Percentiles rank a stretch among this genome's conserved stretches.
phyloP scores from a whole-genome alignment of 2,329 filamentous ascomycete species.

The Emericellopsis atlantica region DNA sequence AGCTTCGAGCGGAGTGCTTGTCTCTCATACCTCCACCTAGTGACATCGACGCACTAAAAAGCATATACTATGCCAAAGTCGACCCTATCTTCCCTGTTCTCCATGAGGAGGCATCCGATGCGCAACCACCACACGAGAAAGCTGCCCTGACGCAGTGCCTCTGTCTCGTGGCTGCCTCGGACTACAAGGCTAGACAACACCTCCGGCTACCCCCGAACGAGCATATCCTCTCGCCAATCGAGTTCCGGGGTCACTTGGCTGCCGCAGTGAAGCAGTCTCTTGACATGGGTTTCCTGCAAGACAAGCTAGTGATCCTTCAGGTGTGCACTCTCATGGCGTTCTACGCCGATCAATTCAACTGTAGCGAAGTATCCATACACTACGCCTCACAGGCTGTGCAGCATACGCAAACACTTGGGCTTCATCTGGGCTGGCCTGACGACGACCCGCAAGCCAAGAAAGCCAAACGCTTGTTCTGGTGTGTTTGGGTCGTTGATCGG shows the following conservation, averaged over 20 bases:
- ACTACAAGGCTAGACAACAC: constrained; percentile 5
- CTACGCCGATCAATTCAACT: constrained; percentile 5
- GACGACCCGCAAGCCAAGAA: constrained; percentile 4
- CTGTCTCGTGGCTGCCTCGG: constrained; percentile 8
- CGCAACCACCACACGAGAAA: constrained; percentile 4
- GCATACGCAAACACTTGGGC: constrained; percentile 8
- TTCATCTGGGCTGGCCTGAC: constrained; percentile 10
- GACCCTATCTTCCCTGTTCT: constrained; percentile 9
- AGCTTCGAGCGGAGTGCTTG: constrained; percentile 5
- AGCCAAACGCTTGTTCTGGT: constrained; percentile 9
- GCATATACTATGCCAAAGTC: constrained; percentile 7
- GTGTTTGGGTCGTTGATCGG: constrained; percentile 10
- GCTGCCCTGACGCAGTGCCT: constrained; percentile 8
- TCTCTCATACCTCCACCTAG: constrained; percentile 3
- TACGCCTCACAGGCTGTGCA: constrained; percentile 9
- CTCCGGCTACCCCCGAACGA: constrained; percentile 4
- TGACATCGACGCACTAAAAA: constrained; percentile 2
- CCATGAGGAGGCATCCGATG: constrained; percentile 5
- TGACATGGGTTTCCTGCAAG: constrained; percentile 5
- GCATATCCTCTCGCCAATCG: constrained; percentile 2
- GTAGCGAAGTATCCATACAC: constrained; percentile 6
- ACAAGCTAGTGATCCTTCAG: constrained; percentile 5
- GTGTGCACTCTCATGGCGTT: constrained; percentile 6
- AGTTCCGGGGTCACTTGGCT: constrained; percentile 3
- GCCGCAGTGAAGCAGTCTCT: constrained; percentile 4